Evolutionary conservation across 2,329 filamentous ascomycete genomes (phyloP), one percentile per base, ranked within the genome.

Genomic region (Monosporascus sp.): DNA sequence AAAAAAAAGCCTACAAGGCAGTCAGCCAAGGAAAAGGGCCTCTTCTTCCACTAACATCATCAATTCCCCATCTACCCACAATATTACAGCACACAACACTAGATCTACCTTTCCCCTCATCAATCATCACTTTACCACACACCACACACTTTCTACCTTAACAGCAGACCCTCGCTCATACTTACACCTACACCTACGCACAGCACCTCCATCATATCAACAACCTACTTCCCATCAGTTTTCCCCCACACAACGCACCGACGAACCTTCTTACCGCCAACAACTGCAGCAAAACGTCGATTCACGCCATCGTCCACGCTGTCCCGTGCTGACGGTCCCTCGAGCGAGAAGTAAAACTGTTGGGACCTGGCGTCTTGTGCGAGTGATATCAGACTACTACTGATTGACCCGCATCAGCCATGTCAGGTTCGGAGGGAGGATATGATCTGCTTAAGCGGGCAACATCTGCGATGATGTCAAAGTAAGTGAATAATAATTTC

Each of bases 381-480:
- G 47, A 54, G 47, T 57, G 60, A 57, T 51, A 55, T 49, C 40
- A 48, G 47, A 38, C 38, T 54, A 55, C 24, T 46, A 46, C 43
- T 46, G 43, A 46, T 46, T 56, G 54, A 49, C 58, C 56, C 56
- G 47, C 24, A 51, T 52, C 60, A 59, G 59, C 58, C 62, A 82
- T 83, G 80, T 74, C 78, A 64, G 75, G 75, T 70, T 71, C 74
- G 55, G 77, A 79, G 65, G 74, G 76, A 64, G 74, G 77, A 60
- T 81, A 78, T 61, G 81, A 85, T 68, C 72, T 85, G 60, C 68
- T 85, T 58, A 74, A 78, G 64, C 75, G 80, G 67, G 81, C 81
- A 57, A 85, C 81, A n/a, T 80, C 84, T 64, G 78, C 78, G 61
- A 79, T 84, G 77, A 78, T 78, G 74, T 83, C 80, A 71, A 84